Evolutionary conservation across 345 rosid species (phyloP).

Genomic region (Reutealis trisperma): DNA sequence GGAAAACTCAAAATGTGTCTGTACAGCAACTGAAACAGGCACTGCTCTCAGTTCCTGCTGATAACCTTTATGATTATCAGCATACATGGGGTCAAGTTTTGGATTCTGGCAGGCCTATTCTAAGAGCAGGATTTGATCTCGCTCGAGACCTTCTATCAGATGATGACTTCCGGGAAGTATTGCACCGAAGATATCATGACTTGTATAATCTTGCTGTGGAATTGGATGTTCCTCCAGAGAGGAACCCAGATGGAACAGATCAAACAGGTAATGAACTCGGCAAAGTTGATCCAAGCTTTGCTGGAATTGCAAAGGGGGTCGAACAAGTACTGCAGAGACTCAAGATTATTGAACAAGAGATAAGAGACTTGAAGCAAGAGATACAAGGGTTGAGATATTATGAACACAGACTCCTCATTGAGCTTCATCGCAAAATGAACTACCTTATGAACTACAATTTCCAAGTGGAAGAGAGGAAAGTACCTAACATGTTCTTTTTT

Average conservation of each 20-base stretch:
- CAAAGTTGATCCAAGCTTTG: conserved; percentile 73
- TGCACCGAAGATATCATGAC: conserved; percentile 82
- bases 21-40: conserved; percentile 78
- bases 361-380: conserved; percentile 91
- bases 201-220: conserved; percentile 81
- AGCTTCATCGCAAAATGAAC: conserved; percentile 89
- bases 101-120: conserved; percentile 63
- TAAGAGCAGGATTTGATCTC: conserved; percentile 72
- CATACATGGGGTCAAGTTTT: conserved; percentile 80
- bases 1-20: conserved; percentile 65
- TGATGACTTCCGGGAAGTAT: conserved; percentile 88
- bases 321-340: conserved; percentile 83
- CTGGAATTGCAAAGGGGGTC: conserved; percentile 90
- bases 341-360: conserved; percentile 92
- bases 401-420: conserved; percentile 79
- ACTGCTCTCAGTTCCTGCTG: conserved; percentile 85
- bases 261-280: conserved; percentile 41
- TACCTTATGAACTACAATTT: conserved; percentile 86
- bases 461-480: conserved; percentile 83
- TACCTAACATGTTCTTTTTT: conserved; percentile 88
- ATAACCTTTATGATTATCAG: conserved; percentile 89
- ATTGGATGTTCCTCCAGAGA: conserved; percentile 69
- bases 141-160: conserved; percentile 92
- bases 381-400: conserved; percentile 91
- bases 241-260: conserved; percentile 47